These are phyloP conservation scores for Torulaspora franciscae DNA, from an alignment of 805 yeast species.

Conservation along the genomic window DNA sequence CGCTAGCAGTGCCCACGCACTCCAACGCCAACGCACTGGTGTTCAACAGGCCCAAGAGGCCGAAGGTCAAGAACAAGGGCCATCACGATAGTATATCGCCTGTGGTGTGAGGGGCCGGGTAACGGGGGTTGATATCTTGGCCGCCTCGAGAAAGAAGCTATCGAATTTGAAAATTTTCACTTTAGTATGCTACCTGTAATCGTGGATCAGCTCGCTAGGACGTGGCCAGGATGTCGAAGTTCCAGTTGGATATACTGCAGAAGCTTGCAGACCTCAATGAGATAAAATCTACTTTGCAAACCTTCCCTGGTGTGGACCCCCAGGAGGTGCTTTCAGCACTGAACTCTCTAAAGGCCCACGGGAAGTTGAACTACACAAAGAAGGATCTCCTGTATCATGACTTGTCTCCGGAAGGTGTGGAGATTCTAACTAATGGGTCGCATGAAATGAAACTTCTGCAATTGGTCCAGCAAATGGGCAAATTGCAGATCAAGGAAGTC, in stretches of 20 bases:
- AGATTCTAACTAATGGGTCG: constrained; percentile 74
- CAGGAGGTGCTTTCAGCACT: constrained; percentile 74
- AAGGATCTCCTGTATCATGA: constrained; percentile 72
- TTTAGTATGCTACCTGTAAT: too few species aligned
- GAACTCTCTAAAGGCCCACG: constrained; percentile 77
- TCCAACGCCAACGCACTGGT: constrained; percentile 18
- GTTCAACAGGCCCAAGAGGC: constrained; percentile 23
- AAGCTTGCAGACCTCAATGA: constrained; percentile 57
- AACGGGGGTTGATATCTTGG: background rate
- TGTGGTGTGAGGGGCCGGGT: constrained; percentile 2
- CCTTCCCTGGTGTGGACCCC: constrained; percentile 62
- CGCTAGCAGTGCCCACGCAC: constrained; percentile 16
- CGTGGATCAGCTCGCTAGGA: background rate
- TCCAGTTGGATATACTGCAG: constrained; percentile 59
- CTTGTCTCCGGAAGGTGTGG: constrained; percentile 76
- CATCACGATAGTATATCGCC: constrained; percentile 1
- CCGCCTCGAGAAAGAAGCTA: background rate
- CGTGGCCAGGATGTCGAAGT: constrained; percentile 52
- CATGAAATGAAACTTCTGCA: constrained; percentile 83
- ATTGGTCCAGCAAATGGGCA: constrained; percentile 69
- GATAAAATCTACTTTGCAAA: constrained; percentile 62
- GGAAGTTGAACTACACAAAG: constrained; percentile 69
- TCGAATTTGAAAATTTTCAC: constrained; percentile 1
- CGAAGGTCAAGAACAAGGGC: constrained; percentile 2
- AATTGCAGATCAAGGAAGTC: constrained; percentile 74